phyloP scores from a whole-genome alignment of 148 eudicot genomes.

The Nepenthes gracilis region DNA sequence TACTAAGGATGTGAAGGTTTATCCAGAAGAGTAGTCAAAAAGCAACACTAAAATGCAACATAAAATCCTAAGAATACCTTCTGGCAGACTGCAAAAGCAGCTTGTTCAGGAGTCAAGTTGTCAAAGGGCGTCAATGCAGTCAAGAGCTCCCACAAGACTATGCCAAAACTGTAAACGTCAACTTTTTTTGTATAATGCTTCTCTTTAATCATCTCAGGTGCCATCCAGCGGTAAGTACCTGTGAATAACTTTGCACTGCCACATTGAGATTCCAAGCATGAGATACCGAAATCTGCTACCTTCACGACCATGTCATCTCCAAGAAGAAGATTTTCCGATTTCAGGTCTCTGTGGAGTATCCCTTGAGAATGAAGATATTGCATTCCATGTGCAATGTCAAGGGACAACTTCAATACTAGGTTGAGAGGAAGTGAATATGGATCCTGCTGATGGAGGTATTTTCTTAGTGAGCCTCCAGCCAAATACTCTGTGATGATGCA shows the following conservation, averaged over 20 bases:
- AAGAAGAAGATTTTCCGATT: constrained; percentile 87
- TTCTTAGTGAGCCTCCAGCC: constrained; percentile 82
- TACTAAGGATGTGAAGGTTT: too few species aligned
- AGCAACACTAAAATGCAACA: neutral
- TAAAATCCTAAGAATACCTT: constrained; percentile 40
- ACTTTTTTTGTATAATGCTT: constrained; percentile 87
- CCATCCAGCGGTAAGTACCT: constrained; percentile 99
- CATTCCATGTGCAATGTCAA: constrained; percentile 94
- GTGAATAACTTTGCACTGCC: constrained; percentile 89
- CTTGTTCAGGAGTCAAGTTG: constrained; percentile 97
- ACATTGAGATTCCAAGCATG: constrained; percentile 91
- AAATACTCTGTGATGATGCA: constrained; percentile 95
- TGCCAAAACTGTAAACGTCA: constrained; percentile 94
- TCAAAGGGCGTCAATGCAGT: constrained; percentile 88
- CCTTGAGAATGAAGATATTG: constrained; percentile 94
- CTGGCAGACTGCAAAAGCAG: constrained; percentile 98
- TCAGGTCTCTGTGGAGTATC: constrained; percentile 86
- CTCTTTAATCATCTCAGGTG: constrained; percentile 94
- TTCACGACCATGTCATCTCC: constrained; percentile 84
- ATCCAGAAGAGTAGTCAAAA: neutral
- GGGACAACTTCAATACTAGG: constrained; percentile 59
- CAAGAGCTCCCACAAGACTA: constrained; percentile 92
- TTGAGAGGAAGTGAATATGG: constrained; percentile 71
- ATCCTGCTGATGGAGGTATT: constrained; percentile 86
- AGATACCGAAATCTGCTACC: constrained; percentile 98